These are phyloP conservation scores for Termitomyces sp. DNA, from an alignment of 768 basidiomycete species.

Conservation along the genomic window DNA sequence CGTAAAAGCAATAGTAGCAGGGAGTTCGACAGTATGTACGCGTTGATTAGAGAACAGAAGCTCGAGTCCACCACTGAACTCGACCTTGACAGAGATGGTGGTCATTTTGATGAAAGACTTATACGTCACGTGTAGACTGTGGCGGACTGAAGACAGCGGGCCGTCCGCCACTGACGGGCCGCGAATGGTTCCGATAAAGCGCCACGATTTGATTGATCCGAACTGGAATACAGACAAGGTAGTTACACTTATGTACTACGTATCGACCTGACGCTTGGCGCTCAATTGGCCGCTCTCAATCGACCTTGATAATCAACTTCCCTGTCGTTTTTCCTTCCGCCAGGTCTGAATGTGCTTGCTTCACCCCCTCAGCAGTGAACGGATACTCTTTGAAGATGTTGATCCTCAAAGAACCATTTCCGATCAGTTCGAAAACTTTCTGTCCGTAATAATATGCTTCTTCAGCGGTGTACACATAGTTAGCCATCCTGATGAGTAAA, in stretches of 20 bases:
- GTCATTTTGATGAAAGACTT: constrained; percentile 5
- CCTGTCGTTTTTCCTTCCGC: constrained; percentile 74
- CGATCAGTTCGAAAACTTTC: constrained; percentile 61
- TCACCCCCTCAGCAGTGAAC: constrained; percentile 76
- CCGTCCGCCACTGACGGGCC: background rate
- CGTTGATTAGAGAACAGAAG: constrained; percentile 74
- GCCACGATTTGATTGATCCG: too few relatives aligned
- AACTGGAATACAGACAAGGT: too few relatives aligned
- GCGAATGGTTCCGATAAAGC: background rate
- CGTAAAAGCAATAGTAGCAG: constrained; percentile 23
- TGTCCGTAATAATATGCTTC: constrained; percentile 65
- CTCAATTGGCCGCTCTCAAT: constrained; percentile 2
- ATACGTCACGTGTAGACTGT: background rate
- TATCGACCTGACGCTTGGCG: background rate
- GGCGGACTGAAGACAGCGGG: background rate
- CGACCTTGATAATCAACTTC: constrained; percentile 78
- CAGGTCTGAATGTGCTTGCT: constrained; percentile 74
- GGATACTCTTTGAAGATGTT: constrained; percentile 73
- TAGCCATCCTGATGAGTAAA: constrained; percentile 46
- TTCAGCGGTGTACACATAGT: constrained; percentile 69
- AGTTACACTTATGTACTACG: background rate
- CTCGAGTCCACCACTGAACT: constrained; percentile 85
- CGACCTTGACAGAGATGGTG: constrained; percentile 50
- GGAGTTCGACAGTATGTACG: constrained; percentile 51
- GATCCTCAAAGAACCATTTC: constrained; percentile 56